These are phyloP conservation scores for Phaeosphaeria sp. DNA, from an alignment of 2,329 filamentous ascomycete species.

Conservation along the genomic window DNA sequence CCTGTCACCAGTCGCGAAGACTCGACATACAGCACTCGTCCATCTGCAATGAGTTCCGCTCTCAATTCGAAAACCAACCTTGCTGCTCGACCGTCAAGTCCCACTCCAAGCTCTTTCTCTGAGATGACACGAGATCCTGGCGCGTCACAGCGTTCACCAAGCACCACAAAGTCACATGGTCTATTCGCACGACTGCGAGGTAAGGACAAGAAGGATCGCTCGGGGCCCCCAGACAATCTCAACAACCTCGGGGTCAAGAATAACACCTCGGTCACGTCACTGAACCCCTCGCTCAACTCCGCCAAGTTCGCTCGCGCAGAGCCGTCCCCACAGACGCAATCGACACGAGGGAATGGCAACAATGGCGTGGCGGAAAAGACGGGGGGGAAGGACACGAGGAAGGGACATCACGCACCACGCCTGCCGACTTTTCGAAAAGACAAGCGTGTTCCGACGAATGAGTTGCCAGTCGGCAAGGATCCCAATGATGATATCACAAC, in stretches of 20 bases:
- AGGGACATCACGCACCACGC: slow-evolving; percentile 50
- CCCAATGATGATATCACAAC: slow-evolving; percentile 51
- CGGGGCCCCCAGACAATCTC: too few relatives aligned
- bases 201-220: too few relatives aligned
- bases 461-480: slow-evolving; percentile 50
- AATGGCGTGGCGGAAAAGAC: slow-evolving; percentile 30
- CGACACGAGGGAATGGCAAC: slow-evolving; percentile 33
- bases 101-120: slow-evolving; percentile 58
- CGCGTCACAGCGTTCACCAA: too few relatives aligned
- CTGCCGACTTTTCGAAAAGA: slow-evolving; percentile 59
- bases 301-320: slow-evolving; percentile 37
- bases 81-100: slow-evolving; percentile 75
- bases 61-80: slow-evolving; percentile 59
- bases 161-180: too few relatives aligned
- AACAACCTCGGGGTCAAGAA: slow-evolving; percentile 39
- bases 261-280: slow-evolving; percentile 48
- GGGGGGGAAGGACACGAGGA: slow-evolving; percentile 30
- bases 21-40: slow-evolving; percentile 60
- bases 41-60: slow-evolving; percentile 55
- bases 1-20: slow-evolving; percentile 81
- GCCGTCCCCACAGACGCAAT: slow-evolving; percentile 31
- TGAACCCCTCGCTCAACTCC: slow-evolving; percentile 45
- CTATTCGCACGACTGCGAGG: too few relatives aligned
- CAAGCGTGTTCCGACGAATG: slow-evolving; percentile 35
- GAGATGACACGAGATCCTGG: too few relatives aligned